These are phyloP conservation scores for Pelargonium australe DNA, from an alignment of 441 rosid genomes.

Conservation along the genomic window DNA sequence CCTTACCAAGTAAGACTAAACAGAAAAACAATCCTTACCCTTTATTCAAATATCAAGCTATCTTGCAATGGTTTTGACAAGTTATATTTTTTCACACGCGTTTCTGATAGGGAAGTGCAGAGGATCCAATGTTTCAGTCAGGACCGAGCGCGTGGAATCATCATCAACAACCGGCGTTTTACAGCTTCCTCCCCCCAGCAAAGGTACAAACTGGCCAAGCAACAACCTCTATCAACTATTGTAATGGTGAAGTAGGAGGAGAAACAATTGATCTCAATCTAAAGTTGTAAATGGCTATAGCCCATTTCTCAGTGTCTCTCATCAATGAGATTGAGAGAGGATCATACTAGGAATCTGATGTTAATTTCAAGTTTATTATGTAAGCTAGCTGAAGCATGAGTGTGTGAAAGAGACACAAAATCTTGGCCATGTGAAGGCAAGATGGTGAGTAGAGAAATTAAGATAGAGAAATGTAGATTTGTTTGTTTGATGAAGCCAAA, in stretches of 20 bases:
- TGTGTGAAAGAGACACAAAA: conserved; percentile 13
- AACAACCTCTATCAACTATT: conserved; percentile 9
- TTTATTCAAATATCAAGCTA: not conserved
- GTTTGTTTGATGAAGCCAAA: conserved; percentile 10
- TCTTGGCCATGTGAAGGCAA: conserved; percentile 18
- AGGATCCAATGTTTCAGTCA: conserved; percentile 20
- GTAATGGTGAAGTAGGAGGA: conserved; percentile 29
- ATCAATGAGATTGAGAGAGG: not conserved
- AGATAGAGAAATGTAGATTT: conserved; percentile 9
- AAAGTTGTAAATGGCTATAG: conserved; percentile 28
- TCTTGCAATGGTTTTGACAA: not conserved
- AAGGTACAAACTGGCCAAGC: conserved; percentile 23
- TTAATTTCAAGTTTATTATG: too few species aligned
- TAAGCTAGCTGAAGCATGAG: not conserved
- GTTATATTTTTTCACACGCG: not conserved
- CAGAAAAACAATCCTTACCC: conserved; percentile 6
- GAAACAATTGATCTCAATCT: conserved; percentile 48
- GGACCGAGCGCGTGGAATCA: conserved; percentile 14
- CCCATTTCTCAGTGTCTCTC: not conserved
- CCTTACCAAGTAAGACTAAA: conserved; percentile 34
- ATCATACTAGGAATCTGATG: not conserved
- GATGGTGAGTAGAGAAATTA: not conserved
- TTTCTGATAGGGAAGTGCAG: conserved; percentile 25
- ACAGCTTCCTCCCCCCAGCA: conserved; percentile 39
- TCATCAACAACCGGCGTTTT: conserved; percentile 24